Evolutionary conservation across 148 eudicot species (phyloP), one percentile per base, ranked within the genome.

Genomic region (Persicaria maculosa): DNA sequence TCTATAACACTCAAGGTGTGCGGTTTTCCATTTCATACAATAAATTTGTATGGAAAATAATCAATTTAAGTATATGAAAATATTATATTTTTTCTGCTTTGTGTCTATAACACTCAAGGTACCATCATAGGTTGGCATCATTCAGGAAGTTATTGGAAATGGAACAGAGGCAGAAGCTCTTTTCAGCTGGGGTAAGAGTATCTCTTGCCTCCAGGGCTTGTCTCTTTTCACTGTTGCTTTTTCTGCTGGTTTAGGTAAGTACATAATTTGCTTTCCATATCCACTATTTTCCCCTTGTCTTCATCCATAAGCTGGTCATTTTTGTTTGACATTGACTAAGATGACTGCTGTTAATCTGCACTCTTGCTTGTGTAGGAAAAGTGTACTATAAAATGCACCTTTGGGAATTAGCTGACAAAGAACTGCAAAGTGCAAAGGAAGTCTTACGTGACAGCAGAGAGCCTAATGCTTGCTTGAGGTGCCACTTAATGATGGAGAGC

Each of bases 71-170:
- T 65, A 16, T 65, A 25, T 15, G 45, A 43, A 43, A 17, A 43
- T 15, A 65, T 40, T 15, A 40, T 52, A 52, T 15, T 62, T 58
- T 9, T 20, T 62, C 9, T 62, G 16, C 68, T 62, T 9, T 31
- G 44, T 1, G 44, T 44, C 68, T 65, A 43, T 65, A 65, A 65
- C 47, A 40, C 47, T 65, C n/a, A 43, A 40, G 17, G 70, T 65
- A 65, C 19, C 19, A 45, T 47, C 70, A 67, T 74, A 93, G 97
- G 92, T 90, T 47, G 97, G 97, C 62, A 71, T 75, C 73, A 77
- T 92, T 77, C 89, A 90, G 72, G 99, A 95, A 77, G 82, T 76
- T 52, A 86, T 90, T 75, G 99, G 99, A 77, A 86, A 88, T 85
- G 93, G 85, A 55, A 76, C 87, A 44, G 96, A 95, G 77, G 96